Evolutionary conservation across 2,329 filamentous ascomycete genomes (phyloP).

Genomic region (Botrytis fabae): DNA sequence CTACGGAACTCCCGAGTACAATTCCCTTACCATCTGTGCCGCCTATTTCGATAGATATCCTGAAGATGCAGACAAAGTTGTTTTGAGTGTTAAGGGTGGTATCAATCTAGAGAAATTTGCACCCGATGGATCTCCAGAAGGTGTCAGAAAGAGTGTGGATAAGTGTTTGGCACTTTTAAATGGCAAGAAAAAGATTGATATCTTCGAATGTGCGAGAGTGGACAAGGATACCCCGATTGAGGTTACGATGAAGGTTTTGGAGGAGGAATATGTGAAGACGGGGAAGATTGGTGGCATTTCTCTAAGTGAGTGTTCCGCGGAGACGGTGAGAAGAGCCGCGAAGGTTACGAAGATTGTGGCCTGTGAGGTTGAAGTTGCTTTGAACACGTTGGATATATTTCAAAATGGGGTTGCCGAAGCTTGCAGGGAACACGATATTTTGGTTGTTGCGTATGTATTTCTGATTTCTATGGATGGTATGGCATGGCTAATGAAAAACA

Average conservation of each 20-base stretch:
- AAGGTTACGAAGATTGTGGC: constrained; percentile 45
- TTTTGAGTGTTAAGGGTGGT: constrained; percentile 64
- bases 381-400: constrained; percentile 44
- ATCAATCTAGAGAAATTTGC: constrained; percentile 41
- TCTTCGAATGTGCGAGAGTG: constrained; percentile 52
- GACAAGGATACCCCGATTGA: constrained; percentile 49
- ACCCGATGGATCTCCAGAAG: constrained; percentile 54
- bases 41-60: constrained; percentile 65
- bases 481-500: constrained; percentile 28
- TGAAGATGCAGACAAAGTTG: constrained; percentile 61
- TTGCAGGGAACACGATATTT: constrained; percentile 64
- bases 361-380: constrained; percentile 50
- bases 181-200: constrained; percentile 53
- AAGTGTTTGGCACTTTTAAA: constrained; percentile 51
- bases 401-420: constrained; percentile 46
- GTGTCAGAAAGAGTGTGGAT: constrained; percentile 58
- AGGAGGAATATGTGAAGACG: constrained; percentile 43
- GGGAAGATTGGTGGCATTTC: constrained; percentile 49
- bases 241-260: constrained; percentile 38
- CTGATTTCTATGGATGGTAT: constrained; percentile 16
- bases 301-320: constrained; percentile 47
- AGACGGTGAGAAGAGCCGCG: constrained; percentile 45
- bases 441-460: constrained; percentile 56
- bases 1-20: constrained; percentile 60
- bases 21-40: constrained; percentile 59